Evolutionary conservation across 768 basidiomycete genomes (phyloP), one percentile per base, ranked within the genome.

Genomic region (Collybia sp.): DNA sequence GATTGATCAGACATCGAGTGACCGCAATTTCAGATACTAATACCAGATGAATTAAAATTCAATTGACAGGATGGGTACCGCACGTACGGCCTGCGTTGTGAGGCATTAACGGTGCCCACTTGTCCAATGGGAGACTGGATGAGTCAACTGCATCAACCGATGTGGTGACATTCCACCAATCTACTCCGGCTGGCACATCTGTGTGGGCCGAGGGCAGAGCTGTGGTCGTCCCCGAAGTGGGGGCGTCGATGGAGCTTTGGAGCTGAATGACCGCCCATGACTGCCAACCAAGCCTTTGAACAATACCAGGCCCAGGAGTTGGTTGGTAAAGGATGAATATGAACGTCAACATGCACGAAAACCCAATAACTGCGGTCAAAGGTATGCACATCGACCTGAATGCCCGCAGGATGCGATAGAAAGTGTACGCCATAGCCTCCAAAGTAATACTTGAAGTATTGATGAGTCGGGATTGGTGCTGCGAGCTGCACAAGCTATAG

Each of bases 281-380:
- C 56, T 94, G 92, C 92, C 92, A 94, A 20, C 91, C 91, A 15
- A 96, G 69, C 38, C 78, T 75, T 56, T 91, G 88, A 12, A 74
- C 60, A 12, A 74, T 61, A 1, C 88, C 88, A 13, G 88, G 88
- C 2, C 88, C 88, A 1, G 72, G 71, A 9, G 76, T 78, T 2
- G 88, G 88, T 59, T 90, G 88, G 56, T 91, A 86, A 30, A 95
- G 80, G 16, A 93, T 69, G 57, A 91, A 89, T 30, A 89, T 66
- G 59, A 83, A 86, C 1, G 82, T 79, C 44, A 94, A 83, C 36
- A 90, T 70, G 46, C 75, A 76, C 12, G 80, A 80, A 66, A 95
- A 88, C 11, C 75, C 72, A 39, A 88, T 58, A 52, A 88, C 65
- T 10, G 83, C 68, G 2, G 78, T 67, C 40, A 83, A 65, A 0